These are phyloP conservation scores for Nannochloropsis salina DNA, from an alignment of 108 stramenopile genomes.

Conservation along the genomic window DNA sequence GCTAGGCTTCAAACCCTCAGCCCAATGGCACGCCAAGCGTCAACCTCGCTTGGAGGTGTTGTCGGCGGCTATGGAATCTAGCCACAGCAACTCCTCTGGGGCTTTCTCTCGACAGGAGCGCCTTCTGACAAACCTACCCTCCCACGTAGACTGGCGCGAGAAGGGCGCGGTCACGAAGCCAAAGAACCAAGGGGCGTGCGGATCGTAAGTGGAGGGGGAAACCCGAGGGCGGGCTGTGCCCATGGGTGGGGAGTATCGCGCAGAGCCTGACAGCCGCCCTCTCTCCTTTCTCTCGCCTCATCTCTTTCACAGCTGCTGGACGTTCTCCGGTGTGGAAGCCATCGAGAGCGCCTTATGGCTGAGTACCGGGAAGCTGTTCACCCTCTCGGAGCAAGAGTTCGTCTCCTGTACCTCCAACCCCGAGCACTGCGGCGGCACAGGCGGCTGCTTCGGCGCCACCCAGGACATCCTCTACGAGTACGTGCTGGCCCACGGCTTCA, in stretches of 20 bases:
- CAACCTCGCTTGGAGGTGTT: background rate
- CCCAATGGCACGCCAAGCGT: background rate
- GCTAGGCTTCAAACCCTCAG: conserved; percentile 11
- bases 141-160: conserved; percentile 44
- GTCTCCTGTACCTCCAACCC: conserved; percentile 27
- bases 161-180: conserved; percentile 54
- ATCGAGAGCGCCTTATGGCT: conserved; percentile 22
- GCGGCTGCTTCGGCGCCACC: conserved; percentile 30
- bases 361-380: conserved; percentile 9
- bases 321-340: conserved; percentile 23
- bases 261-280: background rate
- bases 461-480: background rate
- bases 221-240: background rate
- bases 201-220: conserved; percentile 21
- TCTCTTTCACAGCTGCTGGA: conserved; percentile 35
- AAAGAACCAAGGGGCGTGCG: conserved; percentile 58
- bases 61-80: background rate
- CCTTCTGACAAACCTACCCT: background rate
- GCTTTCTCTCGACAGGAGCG: background rate
- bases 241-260: background rate
- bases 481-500: conserved; percentile 17
- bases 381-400: conserved; percentile 28
- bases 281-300: background rate
- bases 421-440: conserved; percentile 18
- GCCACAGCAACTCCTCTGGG: background rate